phyloP scores from a whole-genome alignment of 2,329 filamentous ascomycete genomes.

The Trichoderma sp. region DNA sequence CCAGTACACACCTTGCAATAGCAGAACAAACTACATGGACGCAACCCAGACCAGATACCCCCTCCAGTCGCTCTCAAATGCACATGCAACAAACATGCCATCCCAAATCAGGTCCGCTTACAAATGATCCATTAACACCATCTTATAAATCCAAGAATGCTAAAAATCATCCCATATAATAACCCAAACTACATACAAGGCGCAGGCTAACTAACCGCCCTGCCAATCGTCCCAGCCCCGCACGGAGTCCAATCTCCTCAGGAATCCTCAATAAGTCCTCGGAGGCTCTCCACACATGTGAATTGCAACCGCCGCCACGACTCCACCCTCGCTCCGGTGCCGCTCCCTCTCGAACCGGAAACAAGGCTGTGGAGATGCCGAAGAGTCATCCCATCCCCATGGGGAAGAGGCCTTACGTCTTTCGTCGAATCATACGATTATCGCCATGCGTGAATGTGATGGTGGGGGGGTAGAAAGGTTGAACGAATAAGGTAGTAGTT shows the following conservation, averaged over 20 bases:
- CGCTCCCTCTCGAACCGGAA: not conserved
- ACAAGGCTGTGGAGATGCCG: constrained; percentile 1
- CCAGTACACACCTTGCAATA: not conserved
- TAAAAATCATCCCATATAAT: not conserved
- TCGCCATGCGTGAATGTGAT: not conserved
- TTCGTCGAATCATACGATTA: not conserved
- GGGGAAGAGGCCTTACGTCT: constrained; percentile 6
- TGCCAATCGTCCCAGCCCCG: not conserved
- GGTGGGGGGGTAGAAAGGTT: not conserved
- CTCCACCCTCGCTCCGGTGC: constrained; percentile 1
- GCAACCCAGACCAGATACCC: not conserved
- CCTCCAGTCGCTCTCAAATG: not conserved
- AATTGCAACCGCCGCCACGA: not conserved
- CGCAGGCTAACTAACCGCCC: not conserved
- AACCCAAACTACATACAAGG: not conserved
- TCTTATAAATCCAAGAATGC: not conserved
- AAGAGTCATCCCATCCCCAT: constrained; percentile 8
- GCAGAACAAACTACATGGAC: not conserved
- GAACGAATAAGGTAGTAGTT: not conserved
- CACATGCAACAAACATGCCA: not conserved
- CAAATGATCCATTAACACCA: not conserved
- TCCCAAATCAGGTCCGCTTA: not conserved
- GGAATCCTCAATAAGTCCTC: not conserved
- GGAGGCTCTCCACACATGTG: not conserved
- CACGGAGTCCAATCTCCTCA: not conserved